Evolutionary conservation across 2,329 filamentous ascomycete genomes (phyloP).

Genomic region (Talaromyces funiculosus): DNA sequence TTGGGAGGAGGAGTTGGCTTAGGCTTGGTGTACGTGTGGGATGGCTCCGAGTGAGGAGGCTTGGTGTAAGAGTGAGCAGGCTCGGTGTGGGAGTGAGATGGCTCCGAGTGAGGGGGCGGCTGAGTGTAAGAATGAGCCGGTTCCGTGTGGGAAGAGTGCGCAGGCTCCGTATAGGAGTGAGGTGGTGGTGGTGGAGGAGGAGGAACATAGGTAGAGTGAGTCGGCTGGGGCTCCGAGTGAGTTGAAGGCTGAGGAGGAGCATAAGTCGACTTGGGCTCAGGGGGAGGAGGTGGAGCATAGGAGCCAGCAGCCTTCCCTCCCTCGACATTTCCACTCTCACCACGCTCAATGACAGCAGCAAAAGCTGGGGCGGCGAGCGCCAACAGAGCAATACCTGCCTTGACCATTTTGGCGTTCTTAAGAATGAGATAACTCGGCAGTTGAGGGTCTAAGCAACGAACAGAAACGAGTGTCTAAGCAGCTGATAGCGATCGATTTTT

Average conservation of each 20-base stretch:
- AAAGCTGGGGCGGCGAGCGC: slow-evolving; percentile 32
- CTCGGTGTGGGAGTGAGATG: background rate
- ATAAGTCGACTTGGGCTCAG: slow-evolving; percentile 9
- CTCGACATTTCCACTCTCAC: slow-evolving; percentile 6
- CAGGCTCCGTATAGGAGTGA: background rate
- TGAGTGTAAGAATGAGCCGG: background rate
- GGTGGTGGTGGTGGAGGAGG: slow-evolving; percentile 8
- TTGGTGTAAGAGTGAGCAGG: background rate
- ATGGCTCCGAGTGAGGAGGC: background rate
- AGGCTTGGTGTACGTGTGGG: background rate
- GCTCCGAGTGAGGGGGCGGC: background rate
- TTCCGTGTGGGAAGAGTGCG: background rate
- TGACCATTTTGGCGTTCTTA: slow-evolving; percentile 28
- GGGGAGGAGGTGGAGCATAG: slow-evolving; percentile 7
- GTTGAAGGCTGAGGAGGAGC: slow-evolving; percentile 5
- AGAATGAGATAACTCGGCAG: background rate
- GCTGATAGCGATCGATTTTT: slow-evolving; percentile 15
- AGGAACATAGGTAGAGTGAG: slow-evolving; percentile 1
- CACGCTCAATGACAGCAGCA: slow-evolving; percentile 28
- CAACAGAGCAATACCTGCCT: slow-evolving; percentile 29
- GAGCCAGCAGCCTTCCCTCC: slow-evolving; percentile 1
- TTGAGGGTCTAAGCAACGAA: slow-evolving; percentile 9
- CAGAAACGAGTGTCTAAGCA: slow-evolving; percentile 21
- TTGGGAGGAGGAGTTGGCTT: slow-evolving; percentile 12
- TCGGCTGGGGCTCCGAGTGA: background rate